Evolutionary conservation across 1,284 basidiomycete species (phyloP).

Genomic region (Cryptococcus sp.): DNA sequence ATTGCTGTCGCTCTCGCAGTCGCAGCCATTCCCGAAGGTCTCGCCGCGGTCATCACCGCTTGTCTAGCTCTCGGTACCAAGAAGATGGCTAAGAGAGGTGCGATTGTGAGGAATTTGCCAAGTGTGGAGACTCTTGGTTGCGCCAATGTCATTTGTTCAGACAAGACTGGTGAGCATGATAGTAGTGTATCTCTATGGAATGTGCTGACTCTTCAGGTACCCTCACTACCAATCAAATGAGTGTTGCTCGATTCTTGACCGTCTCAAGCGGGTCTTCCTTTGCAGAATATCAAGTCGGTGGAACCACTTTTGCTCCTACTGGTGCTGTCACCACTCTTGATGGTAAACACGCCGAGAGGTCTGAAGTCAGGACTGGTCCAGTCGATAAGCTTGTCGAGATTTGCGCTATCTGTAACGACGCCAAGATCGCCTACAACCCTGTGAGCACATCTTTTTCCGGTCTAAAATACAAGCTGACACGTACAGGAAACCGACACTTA

Average conservation of each 20-base stretch:
- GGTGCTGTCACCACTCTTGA: constrained; percentile 65
- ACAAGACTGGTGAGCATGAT: constrained; percentile 70
- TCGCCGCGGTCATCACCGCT: constrained; percentile 94
- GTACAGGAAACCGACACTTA: constrained; percentile 72
- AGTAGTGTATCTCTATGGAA: background rate
- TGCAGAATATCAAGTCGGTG: constrained; percentile 74
- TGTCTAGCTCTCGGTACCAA: constrained; percentile 91
- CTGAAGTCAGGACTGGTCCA: constrained; percentile 63
- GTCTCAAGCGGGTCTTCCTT: constrained; percentile 56
- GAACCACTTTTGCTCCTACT: constrained; percentile 79
- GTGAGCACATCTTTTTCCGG: constrained; percentile 50
- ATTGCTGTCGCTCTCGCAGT: constrained; percentile 94
- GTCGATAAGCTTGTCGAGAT: constrained; percentile 82
- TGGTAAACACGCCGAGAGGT: constrained; percentile 55
- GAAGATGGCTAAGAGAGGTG: constrained; percentile 97
- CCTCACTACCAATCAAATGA: constrained; percentile 94
- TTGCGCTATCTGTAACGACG: constrained; percentile 84
- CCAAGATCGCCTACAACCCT: constrained; percentile 77
- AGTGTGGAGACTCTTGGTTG: constrained; percentile 93
- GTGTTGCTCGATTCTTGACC: constrained; percentile 76
- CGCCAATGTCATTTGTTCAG: constrained; percentile 94
- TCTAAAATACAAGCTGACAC: constrained; percentile 2
- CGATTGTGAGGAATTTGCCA: constrained; percentile 91
- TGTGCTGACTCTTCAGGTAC: constrained; percentile 51
- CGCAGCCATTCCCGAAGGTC: constrained; percentile 90